Evolutionary conservation across 1,284 basidiomycete genomes (phyloP).

Genomic region (Rhodotorula sp.): DNA sequence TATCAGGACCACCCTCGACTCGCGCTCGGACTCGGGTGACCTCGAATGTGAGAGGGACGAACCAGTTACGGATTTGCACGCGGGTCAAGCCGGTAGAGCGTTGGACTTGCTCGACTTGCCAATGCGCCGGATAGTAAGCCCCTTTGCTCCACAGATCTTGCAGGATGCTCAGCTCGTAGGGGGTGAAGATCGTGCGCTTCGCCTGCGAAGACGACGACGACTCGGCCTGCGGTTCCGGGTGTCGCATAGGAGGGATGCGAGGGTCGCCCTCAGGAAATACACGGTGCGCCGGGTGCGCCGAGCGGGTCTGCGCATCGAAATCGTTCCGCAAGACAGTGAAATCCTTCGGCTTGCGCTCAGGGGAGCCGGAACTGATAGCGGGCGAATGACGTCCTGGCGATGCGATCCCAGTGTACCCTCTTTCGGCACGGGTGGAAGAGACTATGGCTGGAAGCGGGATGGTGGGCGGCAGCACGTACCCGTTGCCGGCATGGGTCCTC

Average conservation of each 20-base stretch:
- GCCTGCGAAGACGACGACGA: neutral
- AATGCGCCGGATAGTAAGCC: conserved; percentile 1
- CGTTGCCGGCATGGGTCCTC: no score
- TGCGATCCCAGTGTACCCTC: no score
- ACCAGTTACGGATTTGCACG: conserved; percentile 12
- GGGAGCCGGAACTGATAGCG: neutral
- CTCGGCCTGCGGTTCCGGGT: neutral
- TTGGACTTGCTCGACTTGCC: conserved; percentile 1
- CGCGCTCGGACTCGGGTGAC: neutral
- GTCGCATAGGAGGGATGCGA: neutral
- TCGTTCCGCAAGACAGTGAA: neutral
- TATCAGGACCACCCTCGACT: neutral
- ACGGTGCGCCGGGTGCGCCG: neutral
- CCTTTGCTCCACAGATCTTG: conserved; percentile 2
- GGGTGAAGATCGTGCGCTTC: conserved; percentile 8
- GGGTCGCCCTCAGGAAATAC: conserved; percentile 1
- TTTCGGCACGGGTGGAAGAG: no score
- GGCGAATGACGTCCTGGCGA: neutral
- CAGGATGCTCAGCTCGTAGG: neutral
- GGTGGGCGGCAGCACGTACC: no score
- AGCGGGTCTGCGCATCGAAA: neutral
- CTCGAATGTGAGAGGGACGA: neutral
- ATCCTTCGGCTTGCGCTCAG: neutral
- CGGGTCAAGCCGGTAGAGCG: neutral
- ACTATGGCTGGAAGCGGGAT: no score